Base-by-base conservation (phyloP, 371 early-diverging fungal genomes). In the Mortierella sp. region DNA sequence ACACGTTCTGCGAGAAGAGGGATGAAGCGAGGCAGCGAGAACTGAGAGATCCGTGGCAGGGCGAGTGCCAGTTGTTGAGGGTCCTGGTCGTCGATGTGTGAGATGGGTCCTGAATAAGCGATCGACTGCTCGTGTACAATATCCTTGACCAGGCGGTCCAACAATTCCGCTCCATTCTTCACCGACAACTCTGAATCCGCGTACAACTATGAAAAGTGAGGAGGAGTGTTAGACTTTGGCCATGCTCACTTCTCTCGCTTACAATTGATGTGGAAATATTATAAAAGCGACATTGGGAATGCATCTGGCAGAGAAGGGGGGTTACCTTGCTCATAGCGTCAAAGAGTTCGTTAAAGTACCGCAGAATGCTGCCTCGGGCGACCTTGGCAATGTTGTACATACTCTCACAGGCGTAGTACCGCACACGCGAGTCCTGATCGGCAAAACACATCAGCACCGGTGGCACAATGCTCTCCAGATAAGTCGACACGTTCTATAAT, bases 371-470 rank as follows among this genome's bases (percentile, higher is more conserved):
- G 4, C 93, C 94, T 66, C 95, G 89, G 34, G 97, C 96, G 7
- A 96, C 97, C 73, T 98, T 98, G 37, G 94, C 94, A 63, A 98
- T 96, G 82, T 98, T 98, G 85, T 98, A 98, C 92, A 97, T 93
- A 64, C 92, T 91, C 86, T 98, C 98, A 74, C 97, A 96, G 6
- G 97, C 97, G 89, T 97, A 97, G 86, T 97, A 98, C 40, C 97
- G 89, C 39, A 97, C 97, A 31, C 94, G 89, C 26, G 93, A 90
- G 81, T 98, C 98, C 67, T 91, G 95, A 79, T 97, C 97, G 3
- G 88, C 80, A 74, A 97, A 93, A 75, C 96, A 96, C n/a, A 94
- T 88, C 14, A 98, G 88, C 45, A 98, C 95, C 10, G 98, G 97
- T 39, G 96, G 96, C 16, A 97, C 90, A 68, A 97, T 95, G 63